These are phyloP conservation scores for Blastobotrys aristatus DNA, from an alignment of 1,139 yeast species.

Conservation along the genomic window DNA sequence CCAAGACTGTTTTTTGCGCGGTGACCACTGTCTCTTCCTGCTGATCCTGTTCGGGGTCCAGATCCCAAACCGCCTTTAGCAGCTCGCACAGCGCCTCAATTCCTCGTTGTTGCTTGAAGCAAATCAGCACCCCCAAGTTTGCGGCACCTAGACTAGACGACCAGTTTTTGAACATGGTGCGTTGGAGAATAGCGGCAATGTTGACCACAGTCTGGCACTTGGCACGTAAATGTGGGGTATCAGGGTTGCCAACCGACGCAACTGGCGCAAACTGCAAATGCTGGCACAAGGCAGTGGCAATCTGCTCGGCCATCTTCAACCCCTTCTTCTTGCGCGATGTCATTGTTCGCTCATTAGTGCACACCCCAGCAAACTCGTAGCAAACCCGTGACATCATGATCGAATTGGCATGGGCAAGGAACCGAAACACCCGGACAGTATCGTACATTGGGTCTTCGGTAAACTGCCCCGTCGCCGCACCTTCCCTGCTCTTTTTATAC, in stretches of 20 bases:
- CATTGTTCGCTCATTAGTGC: constrained; percentile 25
- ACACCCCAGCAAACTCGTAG: constrained; percentile 25
- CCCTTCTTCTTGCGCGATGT: constrained; percentile 26
- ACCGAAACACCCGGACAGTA: constrained; percentile 29
- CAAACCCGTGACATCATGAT: constrained; percentile 29
- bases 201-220: constrained; percentile 20
- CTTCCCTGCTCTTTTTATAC: constrained; percentile 26
- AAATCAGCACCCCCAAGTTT: constrained; percentile 28
- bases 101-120: constrained; percentile 33
- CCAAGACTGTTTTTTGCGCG: constrained; percentile 22
- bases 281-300: constrained; percentile 28
- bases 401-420: constrained; percentile 28
- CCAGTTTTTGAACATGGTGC: constrained; percentile 26
- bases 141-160: constrained; percentile 16
- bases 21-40: constrained; percentile 13
- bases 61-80: constrained; percentile 26
- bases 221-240: constrained; percentile 9
- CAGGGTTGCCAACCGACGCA: constrained; percentile 4
- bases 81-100: constrained; percentile 25
- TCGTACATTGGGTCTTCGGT: constrained; percentile 16
- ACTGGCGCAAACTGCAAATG: constrained; percentile 24
- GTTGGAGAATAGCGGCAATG: constrained; percentile 22
- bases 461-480: constrained; percentile 6
- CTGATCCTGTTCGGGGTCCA: constrained; percentile 12
- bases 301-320: constrained; percentile 29